Evolutionary conservation across 805 yeast genomes (phyloP).

Genomic region (Diddensiella santjacobensis): DNA sequence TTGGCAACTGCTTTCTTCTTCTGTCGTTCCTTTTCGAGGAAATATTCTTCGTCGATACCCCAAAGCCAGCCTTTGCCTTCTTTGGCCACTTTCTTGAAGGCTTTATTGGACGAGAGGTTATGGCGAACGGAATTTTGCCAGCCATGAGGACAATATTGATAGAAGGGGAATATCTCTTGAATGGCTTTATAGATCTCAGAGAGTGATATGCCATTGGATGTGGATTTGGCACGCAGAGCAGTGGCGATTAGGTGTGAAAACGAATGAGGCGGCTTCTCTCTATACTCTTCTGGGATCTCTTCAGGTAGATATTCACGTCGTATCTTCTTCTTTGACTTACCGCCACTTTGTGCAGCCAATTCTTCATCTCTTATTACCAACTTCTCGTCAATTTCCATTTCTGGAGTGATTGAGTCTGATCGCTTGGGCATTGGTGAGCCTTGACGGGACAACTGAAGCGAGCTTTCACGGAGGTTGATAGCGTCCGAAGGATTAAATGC

Average conservation of each 20-base stretch:
- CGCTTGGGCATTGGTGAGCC: constrained; percentile 11
- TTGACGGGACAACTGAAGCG: constrained; percentile 8
- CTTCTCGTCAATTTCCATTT: constrained; percentile 8
- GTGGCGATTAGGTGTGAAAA: constrained; percentile 78
- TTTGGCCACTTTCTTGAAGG: constrained; percentile 74
- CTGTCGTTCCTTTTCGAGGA: constrained; percentile 74
- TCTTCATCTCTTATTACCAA: constrained; percentile 9
- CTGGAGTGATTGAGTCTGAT: constrained; percentile 10
- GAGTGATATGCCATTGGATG: constrained; percentile 70
- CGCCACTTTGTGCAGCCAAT: constrained; percentile 1
- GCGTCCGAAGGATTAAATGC: constrained; percentile 11
- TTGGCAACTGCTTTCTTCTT: constrained; percentile 46
- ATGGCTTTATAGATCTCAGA: constrained; percentile 85
- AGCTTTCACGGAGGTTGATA: constrained; percentile 7
- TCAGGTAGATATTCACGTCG: constrained; percentile 64
- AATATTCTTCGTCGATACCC: constrained; percentile 84
- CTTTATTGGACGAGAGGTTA: constrained; percentile 79
- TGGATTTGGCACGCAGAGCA: constrained; percentile 64
- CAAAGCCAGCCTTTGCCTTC: constrained; percentile 95
- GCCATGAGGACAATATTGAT: constrained; percentile 90
- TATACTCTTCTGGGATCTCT: constrained; percentile 83
- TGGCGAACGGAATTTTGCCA: constrained; percentile 97
- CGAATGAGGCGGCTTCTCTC: constrained; percentile 79
- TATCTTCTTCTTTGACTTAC: constrained; percentile 43
- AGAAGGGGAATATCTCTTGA: constrained; percentile 84